Percentiles rank a stretch among this genome's conserved stretches.
Conservation (phyloP, 441 rosid species). For the Pelargonium australe region DNA sequence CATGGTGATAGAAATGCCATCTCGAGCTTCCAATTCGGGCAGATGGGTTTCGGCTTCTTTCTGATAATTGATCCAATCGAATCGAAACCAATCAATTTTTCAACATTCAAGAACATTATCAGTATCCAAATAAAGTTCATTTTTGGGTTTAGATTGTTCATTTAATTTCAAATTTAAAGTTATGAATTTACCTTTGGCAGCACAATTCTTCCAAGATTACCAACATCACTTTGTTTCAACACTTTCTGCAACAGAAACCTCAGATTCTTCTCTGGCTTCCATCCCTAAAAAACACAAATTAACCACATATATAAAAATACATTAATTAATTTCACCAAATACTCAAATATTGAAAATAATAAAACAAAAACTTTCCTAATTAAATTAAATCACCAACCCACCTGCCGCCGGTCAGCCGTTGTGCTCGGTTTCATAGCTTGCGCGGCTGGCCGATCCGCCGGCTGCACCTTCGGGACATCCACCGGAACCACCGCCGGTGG, state of each 20-base stretch:
- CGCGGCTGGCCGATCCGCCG: not conserved
- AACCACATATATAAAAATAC: not conserved
- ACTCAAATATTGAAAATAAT: no score
- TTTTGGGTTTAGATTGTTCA: no score
- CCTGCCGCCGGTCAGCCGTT: conserved; percentile 21
- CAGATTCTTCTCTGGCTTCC: conserved; percentile 78
- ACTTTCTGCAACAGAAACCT: conserved; percentile 90
- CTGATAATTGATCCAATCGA: conserved; percentile 28
- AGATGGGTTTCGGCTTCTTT: conserved; percentile 97
- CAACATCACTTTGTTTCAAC: conserved; percentile 96
- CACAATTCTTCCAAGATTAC: conserved; percentile 90
- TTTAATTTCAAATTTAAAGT: no score
- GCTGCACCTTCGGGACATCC: conserved; percentile 21
- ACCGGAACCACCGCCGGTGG: conserved; percentile 19
- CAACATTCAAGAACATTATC: not conserved
- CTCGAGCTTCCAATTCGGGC: conserved; percentile 90
- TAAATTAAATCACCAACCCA: not conserved
- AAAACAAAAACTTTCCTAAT: no score
- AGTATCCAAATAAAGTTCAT: not conserved
- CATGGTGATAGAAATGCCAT: conserved; percentile 88
- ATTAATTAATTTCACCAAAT: not conserved
- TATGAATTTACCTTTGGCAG: conserved; percentile 52
- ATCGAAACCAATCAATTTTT: not conserved
- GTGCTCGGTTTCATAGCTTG: not conserved
- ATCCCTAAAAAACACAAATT: conserved; percentile 32